Conservation (phyloP, 495 filamentous ascomycete species). For the Penicillium riverlandense region DNA sequence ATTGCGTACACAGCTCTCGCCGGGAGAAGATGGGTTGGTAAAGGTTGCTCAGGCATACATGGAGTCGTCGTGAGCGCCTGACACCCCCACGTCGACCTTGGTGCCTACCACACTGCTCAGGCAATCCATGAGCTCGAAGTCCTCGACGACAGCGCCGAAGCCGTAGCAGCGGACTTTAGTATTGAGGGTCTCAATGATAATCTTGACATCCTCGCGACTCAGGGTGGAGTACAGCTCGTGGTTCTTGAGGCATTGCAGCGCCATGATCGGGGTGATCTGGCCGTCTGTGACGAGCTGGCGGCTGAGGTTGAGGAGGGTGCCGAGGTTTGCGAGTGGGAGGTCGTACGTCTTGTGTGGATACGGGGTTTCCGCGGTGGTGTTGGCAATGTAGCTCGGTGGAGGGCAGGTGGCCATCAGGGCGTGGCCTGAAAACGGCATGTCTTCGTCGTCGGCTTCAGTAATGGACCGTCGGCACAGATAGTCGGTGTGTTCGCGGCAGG, state of each 20-base stretch:
- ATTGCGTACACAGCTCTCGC: background rate
- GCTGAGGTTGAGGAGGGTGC: constrained; percentile 78
- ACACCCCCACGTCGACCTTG: constrained; percentile 44
- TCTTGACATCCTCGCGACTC: constrained; percentile 60
- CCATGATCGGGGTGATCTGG: constrained; percentile 96
- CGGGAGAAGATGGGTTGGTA: background rate
- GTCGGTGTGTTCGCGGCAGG: constrained; percentile 91
- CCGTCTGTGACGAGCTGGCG: constrained; percentile 77
- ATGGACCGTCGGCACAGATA: constrained; percentile 45
- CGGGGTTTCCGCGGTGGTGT: constrained; percentile 30
- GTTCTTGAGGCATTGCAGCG: constrained; percentile 71
- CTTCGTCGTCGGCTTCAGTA: constrained; percentile 42
- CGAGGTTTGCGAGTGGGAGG: constrained; percentile 64
- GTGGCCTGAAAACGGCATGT: constrained; percentile 61
- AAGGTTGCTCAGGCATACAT: constrained; percentile 28
- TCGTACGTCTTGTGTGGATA: constrained; percentile 39
- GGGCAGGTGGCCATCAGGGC: constrained; percentile 87
- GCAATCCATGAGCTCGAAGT: constrained; percentile 87
- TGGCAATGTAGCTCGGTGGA: constrained; percentile 46
- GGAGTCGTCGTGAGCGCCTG: constrained; percentile 23
- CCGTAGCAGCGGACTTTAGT: constrained; percentile 89
- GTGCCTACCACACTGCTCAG: constrained; percentile 63
- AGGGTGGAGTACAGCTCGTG: constrained; percentile 63
- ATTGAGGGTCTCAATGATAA: constrained; percentile 63
- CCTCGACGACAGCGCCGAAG: constrained; percentile 63